A percentile compares a stretch with the other conserved stretches of the same genome.
Conservation (phyloP, 768 basidiomycete genomes). For the Rhodotorula toruloides region DNA sequence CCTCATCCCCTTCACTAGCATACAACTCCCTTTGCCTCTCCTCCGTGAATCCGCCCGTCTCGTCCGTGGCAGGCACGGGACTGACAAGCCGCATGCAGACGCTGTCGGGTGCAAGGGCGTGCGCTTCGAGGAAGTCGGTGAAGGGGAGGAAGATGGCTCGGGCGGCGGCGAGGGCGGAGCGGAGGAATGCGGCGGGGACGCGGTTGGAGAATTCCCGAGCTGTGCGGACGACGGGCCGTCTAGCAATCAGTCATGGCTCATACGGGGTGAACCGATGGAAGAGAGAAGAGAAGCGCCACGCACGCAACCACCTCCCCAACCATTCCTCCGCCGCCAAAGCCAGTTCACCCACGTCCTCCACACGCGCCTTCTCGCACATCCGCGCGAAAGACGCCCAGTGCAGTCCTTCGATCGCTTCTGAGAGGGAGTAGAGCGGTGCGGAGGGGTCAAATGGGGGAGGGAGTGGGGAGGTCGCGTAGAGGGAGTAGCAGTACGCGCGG, state of each 20-base stretch:
- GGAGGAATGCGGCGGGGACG: not conserved
- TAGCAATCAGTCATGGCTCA: too few species aligned
- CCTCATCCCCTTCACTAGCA: too few species aligned
- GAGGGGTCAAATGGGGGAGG: not conserved
- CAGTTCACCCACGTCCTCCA: not conserved
- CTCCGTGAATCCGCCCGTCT: not conserved
- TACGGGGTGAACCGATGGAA: not conserved
- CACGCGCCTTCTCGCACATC: not conserved
- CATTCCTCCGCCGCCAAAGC: not conserved
- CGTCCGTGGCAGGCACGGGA: not conserved
- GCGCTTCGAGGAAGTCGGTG: conserved; percentile 31
- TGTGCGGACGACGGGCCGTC: too few species aligned
- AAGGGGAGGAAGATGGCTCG: conserved; percentile 1
- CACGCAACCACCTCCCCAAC: conserved; percentile 8
- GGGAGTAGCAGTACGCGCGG: conserved; percentile 8
- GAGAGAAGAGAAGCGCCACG: not conserved
- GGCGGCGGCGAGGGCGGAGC: not conserved
- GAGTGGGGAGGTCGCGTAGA: not conserved
- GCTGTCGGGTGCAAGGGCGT: not conserved
- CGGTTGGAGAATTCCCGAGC: not conserved
- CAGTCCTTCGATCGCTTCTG: not conserved
- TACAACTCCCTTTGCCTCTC: not conserved
- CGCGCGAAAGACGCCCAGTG: not conserved
- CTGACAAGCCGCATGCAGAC: not conserved
- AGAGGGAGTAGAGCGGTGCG: not conserved